phyloP scores from a whole-genome alignment of 1,139 yeast genomes.

The Kodamaea derodonti region DNA sequence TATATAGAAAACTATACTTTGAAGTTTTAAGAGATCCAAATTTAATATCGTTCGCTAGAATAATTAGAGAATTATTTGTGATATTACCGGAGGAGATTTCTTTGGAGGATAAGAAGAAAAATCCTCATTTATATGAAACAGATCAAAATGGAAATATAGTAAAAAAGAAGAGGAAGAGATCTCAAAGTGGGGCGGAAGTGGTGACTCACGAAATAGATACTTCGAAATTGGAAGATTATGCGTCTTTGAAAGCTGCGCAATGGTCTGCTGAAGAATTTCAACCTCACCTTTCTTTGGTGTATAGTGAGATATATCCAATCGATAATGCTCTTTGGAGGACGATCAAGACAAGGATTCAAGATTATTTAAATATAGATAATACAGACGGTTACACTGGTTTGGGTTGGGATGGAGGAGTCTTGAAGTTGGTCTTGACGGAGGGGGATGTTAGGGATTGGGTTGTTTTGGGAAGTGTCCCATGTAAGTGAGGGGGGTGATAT shows the following conservation, averaged over 20 bases:
- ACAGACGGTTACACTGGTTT: conserved; percentile 37
- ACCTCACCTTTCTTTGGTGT: conserved; percentile 74
- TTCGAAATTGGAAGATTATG: conserved; percentile 19
- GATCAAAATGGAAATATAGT: conserved; percentile 33
- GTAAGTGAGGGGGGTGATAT: too few species aligned
- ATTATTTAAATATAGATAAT: conserved; percentile 54
- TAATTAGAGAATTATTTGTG: conserved; percentile 68
- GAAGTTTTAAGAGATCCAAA: conserved; percentile 53
- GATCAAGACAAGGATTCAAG: conserved; percentile 65
- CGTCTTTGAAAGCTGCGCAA: conserved; percentile 38
- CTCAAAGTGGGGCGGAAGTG: not conserved
- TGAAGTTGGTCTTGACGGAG: conserved; percentile 68
- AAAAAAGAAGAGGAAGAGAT: conserved; percentile 15
- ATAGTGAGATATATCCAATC: conserved; percentile 63
- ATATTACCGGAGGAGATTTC: conserved; percentile 38
- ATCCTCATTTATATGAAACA: conserved; percentile 40
- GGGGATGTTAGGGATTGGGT: conserved; percentile 76
- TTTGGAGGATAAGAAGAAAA: conserved; percentile 30
- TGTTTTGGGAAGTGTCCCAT: conserved; percentile 57
- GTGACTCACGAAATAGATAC: conserved; percentile 23
- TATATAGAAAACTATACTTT: conserved; percentile 52
- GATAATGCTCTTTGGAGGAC: conserved; percentile 69
- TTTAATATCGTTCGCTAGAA: conserved; percentile 61
- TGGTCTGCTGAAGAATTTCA: conserved; percentile 61
- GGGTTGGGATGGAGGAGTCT: conserved; percentile 65